These are phyloP conservation scores for Prunus kanzakura DNA, from an alignment of 306 rosid genomes.

Conservation along the genomic window DNA sequence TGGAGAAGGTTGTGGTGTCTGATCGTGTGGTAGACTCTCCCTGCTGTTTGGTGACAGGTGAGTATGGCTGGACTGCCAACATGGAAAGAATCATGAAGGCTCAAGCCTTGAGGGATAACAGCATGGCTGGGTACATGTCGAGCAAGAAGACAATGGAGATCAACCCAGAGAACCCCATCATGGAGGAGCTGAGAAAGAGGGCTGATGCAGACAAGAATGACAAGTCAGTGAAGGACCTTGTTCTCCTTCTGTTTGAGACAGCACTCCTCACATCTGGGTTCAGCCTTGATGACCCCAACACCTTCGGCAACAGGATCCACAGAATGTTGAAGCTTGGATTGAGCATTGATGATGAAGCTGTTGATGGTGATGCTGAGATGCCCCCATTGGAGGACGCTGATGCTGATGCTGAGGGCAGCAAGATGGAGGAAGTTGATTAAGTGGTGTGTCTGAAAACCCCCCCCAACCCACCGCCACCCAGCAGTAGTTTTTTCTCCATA, in stretches of 20 bases:
- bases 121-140: constrained; percentile 95
- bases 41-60: constrained; percentile 93
- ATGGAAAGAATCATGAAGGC: constrained; percentile 99
- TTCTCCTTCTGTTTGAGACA: constrained; percentile 83
- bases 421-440: constrained; percentile 97
- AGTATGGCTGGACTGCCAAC: constrained; percentile 94
- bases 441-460: too few relatives aligned
- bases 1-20: constrained; percentile 86
- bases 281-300: constrained; percentile 97
- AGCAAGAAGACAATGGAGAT: constrained; percentile 98
- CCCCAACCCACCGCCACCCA: neutral
- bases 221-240: constrained; percentile 92
- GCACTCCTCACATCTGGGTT: constrained; percentile 87
- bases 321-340: constrained; percentile 91
- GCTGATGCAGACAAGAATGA: constrained; percentile 87
- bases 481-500: neutral
- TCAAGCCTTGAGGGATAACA: constrained; percentile 85
- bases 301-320: constrained; percentile 94
- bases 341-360: constrained; percentile 83
- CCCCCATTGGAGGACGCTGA: constrained; percentile 83
- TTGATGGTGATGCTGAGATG: constrained; percentile 75
- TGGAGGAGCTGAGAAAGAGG: constrained; percentile 92
- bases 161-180: constrained; percentile 87
- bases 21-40: constrained; percentile 94
- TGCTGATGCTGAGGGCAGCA: constrained; percentile 86